Evolutionary conservation across 2,329 filamentous ascomycete genomes (phyloP).

Genomic region (Claviceps sp.): DNA sequence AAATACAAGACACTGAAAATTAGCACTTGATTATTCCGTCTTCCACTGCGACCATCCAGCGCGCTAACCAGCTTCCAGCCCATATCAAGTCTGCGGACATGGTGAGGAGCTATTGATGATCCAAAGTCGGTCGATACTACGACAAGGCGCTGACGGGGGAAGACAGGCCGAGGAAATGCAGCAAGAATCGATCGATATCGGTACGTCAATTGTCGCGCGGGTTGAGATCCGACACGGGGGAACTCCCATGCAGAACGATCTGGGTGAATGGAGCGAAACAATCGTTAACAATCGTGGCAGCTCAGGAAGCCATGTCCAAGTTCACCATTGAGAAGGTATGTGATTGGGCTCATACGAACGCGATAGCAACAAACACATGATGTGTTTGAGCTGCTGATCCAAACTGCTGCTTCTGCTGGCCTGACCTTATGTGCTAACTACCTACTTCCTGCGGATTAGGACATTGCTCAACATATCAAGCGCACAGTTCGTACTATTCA

Average conservation of each 20-base stretch:
- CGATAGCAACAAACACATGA: no score
- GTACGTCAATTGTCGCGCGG: slow-evolving; percentile 38
- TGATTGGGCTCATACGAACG: neutral
- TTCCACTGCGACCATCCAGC: neutral
- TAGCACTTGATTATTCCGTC: neutral
- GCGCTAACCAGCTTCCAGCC: slow-evolving; percentile 37
- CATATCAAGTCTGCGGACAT: slow-evolving; percentile 98
- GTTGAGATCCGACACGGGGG: no score
- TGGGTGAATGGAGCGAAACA: neutral
- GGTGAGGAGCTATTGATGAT: slow-evolving; percentile 39
- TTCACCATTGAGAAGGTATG: slow-evolving; percentile 49
- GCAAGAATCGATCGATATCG: slow-evolving; percentile 85
- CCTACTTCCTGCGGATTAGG: slow-evolving; percentile 33
- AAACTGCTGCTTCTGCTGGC: no score
- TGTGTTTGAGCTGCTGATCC: slow-evolving; percentile 6
- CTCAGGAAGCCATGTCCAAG: slow-evolving; percentile 50
- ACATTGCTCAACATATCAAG: slow-evolving; percentile 94
- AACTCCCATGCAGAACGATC: no score
- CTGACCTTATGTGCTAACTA: neutral
- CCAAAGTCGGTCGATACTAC: neutral
- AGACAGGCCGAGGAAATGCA: slow-evolving; percentile 91
- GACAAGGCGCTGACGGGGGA: slow-evolving; percentile 15
- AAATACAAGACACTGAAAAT: neutral
- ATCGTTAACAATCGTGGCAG: slow-evolving; percentile 19
- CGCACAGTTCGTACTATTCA: slow-evolving; percentile 50